Evolutionary conservation across 352 stramenopile genomes (phyloP).

Genomic region (Pythium pyrilobum): DNA sequence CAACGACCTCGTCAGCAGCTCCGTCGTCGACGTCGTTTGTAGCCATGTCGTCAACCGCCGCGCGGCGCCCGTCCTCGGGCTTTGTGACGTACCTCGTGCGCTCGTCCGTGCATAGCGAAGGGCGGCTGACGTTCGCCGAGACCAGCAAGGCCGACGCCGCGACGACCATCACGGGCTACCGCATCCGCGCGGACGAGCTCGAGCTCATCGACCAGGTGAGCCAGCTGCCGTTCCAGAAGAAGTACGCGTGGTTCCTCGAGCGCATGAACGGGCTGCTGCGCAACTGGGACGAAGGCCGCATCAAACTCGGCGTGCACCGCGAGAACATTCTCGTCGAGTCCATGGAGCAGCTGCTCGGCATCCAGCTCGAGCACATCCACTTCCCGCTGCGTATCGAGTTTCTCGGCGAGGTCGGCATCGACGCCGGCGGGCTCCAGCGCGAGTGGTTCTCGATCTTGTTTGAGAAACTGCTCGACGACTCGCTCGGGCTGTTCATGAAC

Average conservation of each 20-base stretch:
- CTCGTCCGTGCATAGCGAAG: constrained; percentile 52
- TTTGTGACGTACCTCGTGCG: constrained; percentile 69
- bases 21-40: constrained; percentile 1
- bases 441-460: constrained; percentile 85
- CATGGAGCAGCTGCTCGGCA: constrained; percentile 76
- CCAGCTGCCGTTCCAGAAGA: constrained; percentile 66
- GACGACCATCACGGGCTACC: constrained; percentile 59
- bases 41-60: background rate
- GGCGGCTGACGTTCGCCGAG: constrained; percentile 63
- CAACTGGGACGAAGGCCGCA: constrained; percentile 75
- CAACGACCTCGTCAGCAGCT: background rate
- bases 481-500: constrained; percentile 70
- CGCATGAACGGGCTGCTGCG: constrained; percentile 57
- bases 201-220: constrained; percentile 60
- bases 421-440: constrained; percentile 68
- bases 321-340: constrained; percentile 73
- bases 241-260: constrained; percentile 84
- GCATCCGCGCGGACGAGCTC: constrained; percentile 46
- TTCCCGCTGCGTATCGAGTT: constrained; percentile 87
- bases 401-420: constrained; percentile 68
- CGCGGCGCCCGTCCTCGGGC: constrained; percentile 43
- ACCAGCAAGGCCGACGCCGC: constrained; percentile 48
- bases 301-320: constrained; percentile 73
- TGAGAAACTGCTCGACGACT: constrained; percentile 55
- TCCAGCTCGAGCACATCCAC: constrained; percentile 68